Evolutionary conservation across 441 rosid genomes (phyloP).

Genomic region (Syzygium syzygioides): DNA sequence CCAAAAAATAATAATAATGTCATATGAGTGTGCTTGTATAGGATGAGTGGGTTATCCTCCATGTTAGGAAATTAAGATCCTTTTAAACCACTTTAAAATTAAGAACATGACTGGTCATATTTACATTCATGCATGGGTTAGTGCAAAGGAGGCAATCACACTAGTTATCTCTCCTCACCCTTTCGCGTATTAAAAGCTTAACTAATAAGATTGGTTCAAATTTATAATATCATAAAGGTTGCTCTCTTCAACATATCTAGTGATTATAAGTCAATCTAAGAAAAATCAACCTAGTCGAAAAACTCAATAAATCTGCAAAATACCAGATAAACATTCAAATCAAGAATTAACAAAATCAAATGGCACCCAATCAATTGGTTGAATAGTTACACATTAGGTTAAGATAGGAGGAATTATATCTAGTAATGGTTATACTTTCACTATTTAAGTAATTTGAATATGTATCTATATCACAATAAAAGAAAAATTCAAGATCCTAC

Average conservation of each 20-base stretch:
- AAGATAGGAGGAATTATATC: rapidly evolving
- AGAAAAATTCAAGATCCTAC: neutral
- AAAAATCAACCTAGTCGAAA: neutral
- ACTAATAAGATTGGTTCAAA: rapidly evolving
- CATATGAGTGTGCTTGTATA: too few relatives aligned
- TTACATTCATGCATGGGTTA: neutral
- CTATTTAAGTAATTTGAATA: neutral
- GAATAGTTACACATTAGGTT: neutral
- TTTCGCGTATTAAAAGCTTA: neutral
- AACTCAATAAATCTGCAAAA: neutral
- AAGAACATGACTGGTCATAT: too few relatives aligned
- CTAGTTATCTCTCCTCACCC: neutral
- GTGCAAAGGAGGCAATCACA: neutral
- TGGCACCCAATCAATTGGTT: neutral
- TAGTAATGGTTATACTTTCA: neutral
- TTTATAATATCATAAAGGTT: neutral
- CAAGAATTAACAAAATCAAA: neutral
- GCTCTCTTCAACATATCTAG: neutral
- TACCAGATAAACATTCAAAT: neutral
- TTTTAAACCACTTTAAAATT: too few relatives aligned
- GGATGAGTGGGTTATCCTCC: too few relatives aligned
- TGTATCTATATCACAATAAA: rapidly evolving
- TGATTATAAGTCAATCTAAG: neutral
- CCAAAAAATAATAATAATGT: too few relatives aligned
- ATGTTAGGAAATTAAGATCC: too few relatives aligned